Base-by-base conservation (phyloP, 208 protist genomes). In the Leishmania turanica region DNA sequence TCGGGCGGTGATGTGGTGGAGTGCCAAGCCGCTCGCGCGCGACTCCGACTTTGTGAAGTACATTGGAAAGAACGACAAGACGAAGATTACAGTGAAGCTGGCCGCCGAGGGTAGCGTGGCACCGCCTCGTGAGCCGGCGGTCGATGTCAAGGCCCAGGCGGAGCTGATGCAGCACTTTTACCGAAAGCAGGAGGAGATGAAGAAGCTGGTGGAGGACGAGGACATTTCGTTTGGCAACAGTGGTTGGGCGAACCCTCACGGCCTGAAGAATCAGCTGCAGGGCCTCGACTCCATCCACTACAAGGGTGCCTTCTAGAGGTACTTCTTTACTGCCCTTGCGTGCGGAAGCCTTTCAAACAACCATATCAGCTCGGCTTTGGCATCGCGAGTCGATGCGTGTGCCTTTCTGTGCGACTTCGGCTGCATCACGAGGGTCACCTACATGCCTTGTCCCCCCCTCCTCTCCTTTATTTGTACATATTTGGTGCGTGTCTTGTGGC, bases 1-100 rank as follows among this genome's bases (percentile, higher is more conserved):
- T 2, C 80, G 84, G 6, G 90, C 84, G 13, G 84, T 90, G 21
- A 89, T 98, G 92, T 98, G 95, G 95, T 98, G 94, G 93, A 96
- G 93, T 77, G 91, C 84, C 1, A 97, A 97, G 85, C 93, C 93
- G 69, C 89, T 98, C 56, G 90, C 93, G 60, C 90, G 89, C 19
- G 85, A 87, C 47, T 85, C 89, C 6, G 90, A 96, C 69, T 89
- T 98, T 24, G 75, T 84, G 77, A 97, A 97, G 79, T 98, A 97
- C 65, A 81, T 96, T 64, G 96, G 96, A 34, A 97, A 95, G 78
- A 98, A 98, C 82, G 96, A 98, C 37, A 98, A 98, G 85, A 98
- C 95, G 31, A 98, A 97, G 82, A 92, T 98, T 68, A 96, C 95
- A 62, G 94, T 97, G 79, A 99, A 99, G 87, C 80, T 99, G 49